These are phyloP conservation scores for Akanthomyces muscarius DNA, from an alignment of 2,329 filamentous ascomycete species.

Conservation along the genomic window DNA sequence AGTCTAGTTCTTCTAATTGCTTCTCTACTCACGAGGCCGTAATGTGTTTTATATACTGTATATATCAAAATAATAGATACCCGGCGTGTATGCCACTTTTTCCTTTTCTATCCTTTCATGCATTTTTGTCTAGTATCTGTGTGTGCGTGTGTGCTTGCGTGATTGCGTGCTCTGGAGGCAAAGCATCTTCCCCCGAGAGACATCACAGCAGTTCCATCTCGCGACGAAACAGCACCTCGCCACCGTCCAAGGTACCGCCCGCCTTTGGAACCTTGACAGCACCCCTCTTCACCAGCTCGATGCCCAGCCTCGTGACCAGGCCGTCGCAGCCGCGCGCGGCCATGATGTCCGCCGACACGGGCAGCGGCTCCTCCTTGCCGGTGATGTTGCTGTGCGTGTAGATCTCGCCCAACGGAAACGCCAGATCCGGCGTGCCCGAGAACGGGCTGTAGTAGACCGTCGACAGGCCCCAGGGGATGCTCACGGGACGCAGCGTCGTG, in stretches of 20 bases:
- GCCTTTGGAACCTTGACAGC: conserved; percentile 42
- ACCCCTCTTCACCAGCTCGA: conserved; percentile 46
- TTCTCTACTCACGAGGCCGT: neutral
- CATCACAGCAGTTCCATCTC: neutral
- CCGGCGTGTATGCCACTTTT: neutral
- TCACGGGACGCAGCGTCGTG: conserved; percentile 22
- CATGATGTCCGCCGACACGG: conserved; percentile 39
- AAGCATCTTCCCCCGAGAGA: too few species aligned
- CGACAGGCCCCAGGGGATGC: neutral
- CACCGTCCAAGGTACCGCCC: conserved; percentile 32
- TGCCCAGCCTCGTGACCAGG: conserved; percentile 50
- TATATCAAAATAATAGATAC: neutral
- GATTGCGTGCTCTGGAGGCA: too few species aligned
- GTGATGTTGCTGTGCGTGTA: conserved; percentile 36
- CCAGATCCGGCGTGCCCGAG: conserved; percentile 28
- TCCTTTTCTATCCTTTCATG: neutral
- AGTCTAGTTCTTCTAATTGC: neutral
- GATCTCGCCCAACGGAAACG: conserved; percentile 40
- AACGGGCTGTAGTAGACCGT: conserved; percentile 31
- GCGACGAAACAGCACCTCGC: conserved; percentile 22
- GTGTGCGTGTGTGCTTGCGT: neutral
- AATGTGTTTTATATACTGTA: neutral
- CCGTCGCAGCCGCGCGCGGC: conserved; percentile 48
- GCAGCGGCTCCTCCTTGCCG: conserved; percentile 36
- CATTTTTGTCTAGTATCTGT: too few species aligned